Conservation (phyloP, 225 moss, liverwort and hornwort species). For the Takakia lepidozioides region DNA sequence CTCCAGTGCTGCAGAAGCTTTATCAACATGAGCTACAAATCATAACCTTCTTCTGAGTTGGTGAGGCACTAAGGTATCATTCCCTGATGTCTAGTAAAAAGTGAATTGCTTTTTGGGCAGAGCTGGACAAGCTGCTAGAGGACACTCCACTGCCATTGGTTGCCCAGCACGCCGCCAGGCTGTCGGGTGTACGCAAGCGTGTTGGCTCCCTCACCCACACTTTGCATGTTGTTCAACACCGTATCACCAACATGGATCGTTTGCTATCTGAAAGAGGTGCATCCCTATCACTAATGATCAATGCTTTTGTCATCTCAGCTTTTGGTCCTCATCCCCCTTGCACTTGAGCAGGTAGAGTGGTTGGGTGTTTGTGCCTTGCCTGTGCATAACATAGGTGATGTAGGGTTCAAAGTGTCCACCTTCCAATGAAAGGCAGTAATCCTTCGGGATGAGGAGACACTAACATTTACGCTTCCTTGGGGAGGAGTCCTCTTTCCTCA, state of each 20-base stretch:
- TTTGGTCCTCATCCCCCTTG: too few relatives aligned
- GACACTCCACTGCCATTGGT: slow-evolving; percentile 84
- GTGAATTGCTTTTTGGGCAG: slow-evolving; percentile 48
- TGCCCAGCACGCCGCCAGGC: slow-evolving; percentile 78
- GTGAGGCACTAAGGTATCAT: too few relatives aligned
- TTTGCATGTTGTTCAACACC: slow-evolving; percentile 64
- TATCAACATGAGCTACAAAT: neutral
- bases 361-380: neutral
- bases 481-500: neutral
- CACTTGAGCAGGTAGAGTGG: neutral
- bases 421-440: neutral
- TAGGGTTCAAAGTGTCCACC: too few relatives aligned
- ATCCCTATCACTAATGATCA: neutral
- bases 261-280: slow-evolving; percentile 65
- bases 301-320: neutral
- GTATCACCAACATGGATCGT: slow-evolving; percentile 71
- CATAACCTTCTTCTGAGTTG: too few relatives aligned
- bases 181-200: slow-evolving; percentile 89
- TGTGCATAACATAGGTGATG: too few relatives aligned
- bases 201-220: slow-evolving; percentile 68
- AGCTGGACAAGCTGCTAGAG: slow-evolving; percentile 89
- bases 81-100: too few relatives aligned
- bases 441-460: too few relatives aligned
- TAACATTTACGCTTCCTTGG: neutral
- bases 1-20: too few relatives aligned